These are phyloP conservation scores for Ogataea chonburiensis DNA, from an alignment of 805 yeast genomes.

Conservation along the genomic window DNA sequence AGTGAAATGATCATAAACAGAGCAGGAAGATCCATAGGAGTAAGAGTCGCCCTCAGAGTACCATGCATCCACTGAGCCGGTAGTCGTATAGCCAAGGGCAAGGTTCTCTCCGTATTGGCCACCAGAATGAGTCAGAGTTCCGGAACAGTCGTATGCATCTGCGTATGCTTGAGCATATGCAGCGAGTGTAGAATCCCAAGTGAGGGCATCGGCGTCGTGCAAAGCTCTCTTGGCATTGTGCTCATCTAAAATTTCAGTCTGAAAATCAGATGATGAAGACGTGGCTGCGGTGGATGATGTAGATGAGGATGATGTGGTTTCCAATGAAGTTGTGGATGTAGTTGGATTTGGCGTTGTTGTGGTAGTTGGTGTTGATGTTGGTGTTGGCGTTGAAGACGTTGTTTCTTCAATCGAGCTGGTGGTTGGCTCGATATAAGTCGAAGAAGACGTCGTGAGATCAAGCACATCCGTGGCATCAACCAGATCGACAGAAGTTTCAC, in stretches of 20 bases:
- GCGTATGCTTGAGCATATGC: slow-evolving; percentile 61
- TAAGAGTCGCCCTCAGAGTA: slow-evolving; percentile 61
- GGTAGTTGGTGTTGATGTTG: no score
- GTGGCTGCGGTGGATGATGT: slow-evolving; percentile 20
- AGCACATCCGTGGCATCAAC: slow-evolving; percentile 2
- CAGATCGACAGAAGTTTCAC: slow-evolving; percentile 2
- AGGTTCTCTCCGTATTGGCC: slow-evolving; percentile 76
- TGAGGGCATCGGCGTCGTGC: slow-evolving; percentile 50
- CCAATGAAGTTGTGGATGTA: slow-evolving; percentile 16
- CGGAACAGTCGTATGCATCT: slow-evolving; percentile 53
- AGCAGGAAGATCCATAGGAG: slow-evolving; percentile 52
- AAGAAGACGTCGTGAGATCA: slow-evolving; percentile 5
- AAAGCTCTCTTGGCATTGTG: slow-evolving; percentile 61
- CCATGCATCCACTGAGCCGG: slow-evolving; percentile 68
- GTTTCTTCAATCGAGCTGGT: slow-evolving; percentile 6
- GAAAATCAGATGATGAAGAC: slow-evolving; percentile 22
- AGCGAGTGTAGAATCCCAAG: slow-evolving; percentile 57
- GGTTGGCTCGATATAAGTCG: slow-evolving; percentile 4
- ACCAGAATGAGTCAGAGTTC: slow-evolving; percentile 59
- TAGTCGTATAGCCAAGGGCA: slow-evolving; percentile 62
- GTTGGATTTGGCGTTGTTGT: slow-evolving; percentile 9
- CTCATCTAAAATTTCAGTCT: slow-evolving; percentile 45
- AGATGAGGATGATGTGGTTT: slow-evolving; percentile 20
- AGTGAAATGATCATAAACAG: slow-evolving; percentile 62
- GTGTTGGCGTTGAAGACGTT: slow-evolving; percentile 10